phyloP scores from a whole-genome alignment of 2,329 filamentous ascomycete species.

The Colletotrichum brevisporum region DNA sequence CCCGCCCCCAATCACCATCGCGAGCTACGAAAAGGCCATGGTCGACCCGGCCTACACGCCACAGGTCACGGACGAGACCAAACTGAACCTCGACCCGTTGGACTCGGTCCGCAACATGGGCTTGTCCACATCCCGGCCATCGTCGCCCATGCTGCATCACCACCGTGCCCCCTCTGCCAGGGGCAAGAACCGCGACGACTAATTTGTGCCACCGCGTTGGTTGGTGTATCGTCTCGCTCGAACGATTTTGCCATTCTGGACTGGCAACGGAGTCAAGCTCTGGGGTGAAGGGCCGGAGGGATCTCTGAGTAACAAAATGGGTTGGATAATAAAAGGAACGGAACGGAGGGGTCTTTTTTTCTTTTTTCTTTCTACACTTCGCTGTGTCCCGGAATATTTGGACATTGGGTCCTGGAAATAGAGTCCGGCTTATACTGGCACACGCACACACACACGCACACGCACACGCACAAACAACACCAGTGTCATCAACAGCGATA shows the following conservation, averaged over 20 bases:
- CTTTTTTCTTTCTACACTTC: conserved; percentile 7
- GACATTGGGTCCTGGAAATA: conserved; percentile 34
- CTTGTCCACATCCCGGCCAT: conserved; percentile 62
- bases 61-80: conserved; percentile 49
- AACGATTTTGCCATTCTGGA: neutral
- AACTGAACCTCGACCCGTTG: conserved; percentile 57
- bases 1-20: conserved; percentile 77
- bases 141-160: conserved; percentile 57
- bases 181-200: conserved; percentile 41
- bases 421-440: conserved; percentile 33
- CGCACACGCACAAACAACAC: conserved; percentile 8
- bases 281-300: neutral
- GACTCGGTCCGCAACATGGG: conserved; percentile 55
- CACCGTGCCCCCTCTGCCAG: conserved; percentile 39
- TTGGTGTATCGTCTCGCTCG: neutral
- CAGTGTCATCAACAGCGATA: conserved; percentile 41
- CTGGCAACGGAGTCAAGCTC: neutral
- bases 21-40: conserved; percentile 82
- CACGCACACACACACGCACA: neutral
- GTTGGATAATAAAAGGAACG: conserved; percentile 35
- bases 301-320: conserved; percentile 19
- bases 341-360: conserved; percentile 2
- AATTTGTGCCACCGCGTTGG: conserved; percentile 8
- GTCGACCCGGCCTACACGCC: conserved; percentile 65
- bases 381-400: conserved; percentile 25